These are phyloP conservation scores for Pyrenophora teres DNA, from an alignment of 2,329 filamentous ascomycete genomes.

Conservation along the genomic window DNA sequence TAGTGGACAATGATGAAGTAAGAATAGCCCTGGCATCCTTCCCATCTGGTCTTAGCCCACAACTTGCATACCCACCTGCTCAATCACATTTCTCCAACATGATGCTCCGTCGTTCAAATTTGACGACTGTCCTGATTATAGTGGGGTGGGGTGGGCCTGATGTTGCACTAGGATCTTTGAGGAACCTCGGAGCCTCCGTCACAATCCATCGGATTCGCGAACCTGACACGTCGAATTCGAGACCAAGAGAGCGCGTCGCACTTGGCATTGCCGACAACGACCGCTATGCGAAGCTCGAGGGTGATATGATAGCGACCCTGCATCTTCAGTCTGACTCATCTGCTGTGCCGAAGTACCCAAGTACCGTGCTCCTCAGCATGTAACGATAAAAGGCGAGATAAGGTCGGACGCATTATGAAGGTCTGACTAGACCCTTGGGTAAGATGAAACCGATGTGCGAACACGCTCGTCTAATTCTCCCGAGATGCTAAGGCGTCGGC, in stretches of 20 bases:
- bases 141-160: conserved; percentile 1
- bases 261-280: too few relatives aligned
- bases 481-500: background rate
- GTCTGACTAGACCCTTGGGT: too few relatives aligned
- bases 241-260: too few relatives aligned
- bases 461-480: too few relatives aligned
- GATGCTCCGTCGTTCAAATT: background rate
- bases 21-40: background rate
- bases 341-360: background rate
- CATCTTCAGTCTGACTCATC: background rate
- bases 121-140: background rate
- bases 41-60: background rate
- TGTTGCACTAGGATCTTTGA: conserved; percentile 1
- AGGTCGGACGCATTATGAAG: too few relatives aligned
- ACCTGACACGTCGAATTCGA: background rate
- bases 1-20: background rate
- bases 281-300: too few relatives aligned
- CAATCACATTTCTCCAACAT: background rate
- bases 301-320: too few relatives aligned
- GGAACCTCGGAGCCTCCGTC: background rate
- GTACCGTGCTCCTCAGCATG: background rate
- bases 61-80: background rate
- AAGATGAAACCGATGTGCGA: too few relatives aligned
- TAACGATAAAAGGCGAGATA: background rate
- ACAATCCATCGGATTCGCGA: conserved; percentile 3